Base-by-base conservation (phyloP, 805 yeast species). In the Diddensiella caesifluorescens region DNA sequence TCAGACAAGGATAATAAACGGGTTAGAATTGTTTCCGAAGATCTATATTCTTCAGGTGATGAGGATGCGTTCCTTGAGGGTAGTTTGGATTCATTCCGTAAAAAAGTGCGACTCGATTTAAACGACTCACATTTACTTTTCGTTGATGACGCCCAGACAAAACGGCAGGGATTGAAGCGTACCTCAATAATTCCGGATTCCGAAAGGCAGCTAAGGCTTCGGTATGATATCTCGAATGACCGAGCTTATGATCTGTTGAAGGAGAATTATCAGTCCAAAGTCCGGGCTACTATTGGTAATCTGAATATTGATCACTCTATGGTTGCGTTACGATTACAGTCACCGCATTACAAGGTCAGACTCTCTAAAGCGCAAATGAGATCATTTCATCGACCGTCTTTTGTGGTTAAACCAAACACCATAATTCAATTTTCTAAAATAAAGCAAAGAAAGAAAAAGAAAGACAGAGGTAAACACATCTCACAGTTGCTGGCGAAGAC, bases 251-350 rank as follows among this genome's bases (percentile, higher is more conserved):
- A 86, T 44, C 64, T 82, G 40, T 68, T 92, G 51, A 83, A 83
- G 56, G 83, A 79, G 44, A 89, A 87, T 55, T 88, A 89, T 60
- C 95, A 88, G 59, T 79, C 94, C 29, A 90, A 86, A 67, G 85
- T 90, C 27, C 79, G 98, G 60, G 79, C 95, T 2, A 94, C 95
- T 4, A 79, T 92, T 54, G 95, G 97, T 34, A 86, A 90, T 51
- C 70, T 92, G 48, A 80, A 77, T 38, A 88, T 92, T 48, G 97
- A 92, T 55, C 98, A 92, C 61, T 77, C 97, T 0, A 71, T 79
- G 53, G 95, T 95, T 1, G 97, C 98, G 0, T 56, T 78, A 21
- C 71, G 92, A 38, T 68, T 92, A 37, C 98, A 92, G 64, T 75
- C 88, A 0, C 98, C 98, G 2, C 88, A 77, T 63, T 92, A 87